Base-by-base conservation (phyloP, 169 alveolate species). In the Theileria equi region DNA sequence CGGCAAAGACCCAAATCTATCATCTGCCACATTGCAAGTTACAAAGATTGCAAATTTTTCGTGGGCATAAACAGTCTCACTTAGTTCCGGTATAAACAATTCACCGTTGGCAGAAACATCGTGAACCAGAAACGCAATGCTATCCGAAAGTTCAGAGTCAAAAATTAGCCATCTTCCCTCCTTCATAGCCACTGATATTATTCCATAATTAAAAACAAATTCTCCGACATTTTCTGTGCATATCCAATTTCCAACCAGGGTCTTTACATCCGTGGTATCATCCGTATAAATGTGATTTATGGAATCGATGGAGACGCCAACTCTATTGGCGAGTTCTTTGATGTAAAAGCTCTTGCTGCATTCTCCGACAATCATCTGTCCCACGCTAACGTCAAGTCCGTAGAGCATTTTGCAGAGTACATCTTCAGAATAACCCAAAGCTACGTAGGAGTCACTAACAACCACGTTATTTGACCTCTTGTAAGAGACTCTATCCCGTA, bases 171-270 rank as follows among this genome's bases (percentile, higher is more conserved):
- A 90, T 7, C 68, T 68, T 0, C 95, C 95, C 26, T 54, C 53
- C 2, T 58, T 73, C 74, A 90, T 67, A 35, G 94, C 92, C 17
- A 52, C 60, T 10, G 95, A 31, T 16, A 90, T 63, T 1, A 90
- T 59, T 17, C 95, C 95, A 62, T 79, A 81, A 43, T 67, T 81
- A 85, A 83, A 90, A 48, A 63, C 78, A 55, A 90, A 90, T 38
- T 79, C 87, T 16, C 92, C 92, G 26, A 88, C 80, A 5, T 72
- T 76, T 38, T 85, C 92, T 7, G 83, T 85, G 40, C 84, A 64
- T 48, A 83, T 69, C 94, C 94, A 90, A 34, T 80, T 47, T 8
- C 95, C 93, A 26, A 90, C 40, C 47, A 90, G 68, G 4, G 92
- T 41, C 61, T 88, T 82, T 34, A 88, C 78, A 45, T 90, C 95